A percentile compares a stretch with the other conserved stretches of the same genome.
phyloP scores from a whole-genome alignment of 371 early-diverging fungal species.

The Choanephora cucurbitarum region DNA sequence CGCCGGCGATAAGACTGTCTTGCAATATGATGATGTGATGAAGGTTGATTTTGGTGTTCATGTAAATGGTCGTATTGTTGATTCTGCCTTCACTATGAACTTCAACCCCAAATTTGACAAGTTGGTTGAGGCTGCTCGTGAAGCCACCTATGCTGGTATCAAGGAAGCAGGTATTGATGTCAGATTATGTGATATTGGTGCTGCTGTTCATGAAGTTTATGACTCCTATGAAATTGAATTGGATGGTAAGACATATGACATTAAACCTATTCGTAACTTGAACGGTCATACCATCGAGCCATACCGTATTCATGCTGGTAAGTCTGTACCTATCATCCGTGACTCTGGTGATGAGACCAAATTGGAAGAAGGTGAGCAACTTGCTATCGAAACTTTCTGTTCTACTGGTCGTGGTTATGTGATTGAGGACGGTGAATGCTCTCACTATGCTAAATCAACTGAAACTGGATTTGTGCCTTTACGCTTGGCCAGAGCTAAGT shows the following conservation, averaged over 20 bases:
- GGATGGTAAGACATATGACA: constrained; percentile 92
- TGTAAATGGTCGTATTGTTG: constrained; percentile 96
- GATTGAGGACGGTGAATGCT: constrained; percentile 91
- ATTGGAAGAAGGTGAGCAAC: constrained; percentile 97
- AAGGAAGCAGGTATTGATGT: constrained; percentile 97
- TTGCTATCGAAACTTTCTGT: constrained; percentile 99
- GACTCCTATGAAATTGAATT: constrained; percentile 98
- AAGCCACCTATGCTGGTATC: constrained; percentile 98
- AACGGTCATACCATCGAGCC: constrained; percentile 98
- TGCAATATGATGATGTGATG: constrained; percentile 94
- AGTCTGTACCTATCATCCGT: constrained; percentile 96
- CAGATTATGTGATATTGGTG: constrained; percentile 96
- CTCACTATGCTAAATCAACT: constrained; percentile 87
- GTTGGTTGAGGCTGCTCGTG: constrained; percentile 91
- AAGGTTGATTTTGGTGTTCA: constrained; percentile 99
- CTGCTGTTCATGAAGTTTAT: constrained; percentile 96
- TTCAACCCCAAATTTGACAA: constrained; percentile 94
- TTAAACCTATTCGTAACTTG: constrained; percentile 96
- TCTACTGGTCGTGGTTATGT: constrained; percentile 98
- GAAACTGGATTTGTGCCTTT: constrained; percentile 70
- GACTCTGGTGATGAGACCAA: constrained; percentile 89
- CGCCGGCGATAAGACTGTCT: constrained; percentile 92
- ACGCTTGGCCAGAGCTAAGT: constrained; percentile 85
- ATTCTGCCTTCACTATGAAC: constrained; percentile 97
- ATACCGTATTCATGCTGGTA: constrained; percentile 97